Evolutionary conservation across 1,139 yeast genomes (phyloP).

Genomic region (Zygoascus hellenicus): DNA sequence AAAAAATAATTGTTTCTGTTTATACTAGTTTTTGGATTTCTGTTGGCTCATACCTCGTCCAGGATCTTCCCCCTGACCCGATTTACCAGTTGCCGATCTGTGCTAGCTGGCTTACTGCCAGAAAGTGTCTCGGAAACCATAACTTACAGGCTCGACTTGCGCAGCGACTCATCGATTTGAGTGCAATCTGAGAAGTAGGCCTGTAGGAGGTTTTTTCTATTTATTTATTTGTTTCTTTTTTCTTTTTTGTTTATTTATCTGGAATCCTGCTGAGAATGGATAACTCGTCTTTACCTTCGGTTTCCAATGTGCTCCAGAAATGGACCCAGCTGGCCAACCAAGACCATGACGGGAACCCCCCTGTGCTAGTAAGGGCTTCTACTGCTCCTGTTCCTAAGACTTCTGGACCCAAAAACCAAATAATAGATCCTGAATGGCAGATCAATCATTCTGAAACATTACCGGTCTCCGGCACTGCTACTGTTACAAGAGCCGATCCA

Average conservation of each 20-base stretch:
- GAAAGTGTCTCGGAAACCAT: too few relatives aligned
- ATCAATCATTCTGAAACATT: neutral
- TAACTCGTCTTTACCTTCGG: conserved; percentile 26
- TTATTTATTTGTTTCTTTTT: neutral
- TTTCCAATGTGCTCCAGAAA: conserved; percentile 22
- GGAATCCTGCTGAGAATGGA: conserved; percentile 15
- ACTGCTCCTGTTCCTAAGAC: conserved; percentile 10
- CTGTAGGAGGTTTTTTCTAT: neutral
- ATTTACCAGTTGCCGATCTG: too few relatives aligned
- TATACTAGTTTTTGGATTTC: too few relatives aligned
- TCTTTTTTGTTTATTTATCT: too few relatives aligned
- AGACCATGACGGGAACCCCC: neutral
- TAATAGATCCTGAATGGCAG: neutral
- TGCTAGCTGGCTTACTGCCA: too few relatives aligned
- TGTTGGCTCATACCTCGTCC: too few relatives aligned
- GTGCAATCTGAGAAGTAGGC: too few relatives aligned
- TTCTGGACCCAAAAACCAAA: conserved; percentile 1
- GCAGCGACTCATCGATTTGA: too few relatives aligned
- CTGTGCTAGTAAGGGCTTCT: neutral
- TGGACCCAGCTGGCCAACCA: conserved; percentile 26
- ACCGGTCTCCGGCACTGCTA: conserved; percentile 11
- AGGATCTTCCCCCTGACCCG: too few relatives aligned
- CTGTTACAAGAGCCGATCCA: neutral
- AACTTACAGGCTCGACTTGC: too few relatives aligned
- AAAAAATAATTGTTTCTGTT: too few relatives aligned